These are phyloP conservation scores for Neoboletus brunneissimus DNA, from an alignment of 768 basidiomycete species.

Conservation along the genomic window DNA sequence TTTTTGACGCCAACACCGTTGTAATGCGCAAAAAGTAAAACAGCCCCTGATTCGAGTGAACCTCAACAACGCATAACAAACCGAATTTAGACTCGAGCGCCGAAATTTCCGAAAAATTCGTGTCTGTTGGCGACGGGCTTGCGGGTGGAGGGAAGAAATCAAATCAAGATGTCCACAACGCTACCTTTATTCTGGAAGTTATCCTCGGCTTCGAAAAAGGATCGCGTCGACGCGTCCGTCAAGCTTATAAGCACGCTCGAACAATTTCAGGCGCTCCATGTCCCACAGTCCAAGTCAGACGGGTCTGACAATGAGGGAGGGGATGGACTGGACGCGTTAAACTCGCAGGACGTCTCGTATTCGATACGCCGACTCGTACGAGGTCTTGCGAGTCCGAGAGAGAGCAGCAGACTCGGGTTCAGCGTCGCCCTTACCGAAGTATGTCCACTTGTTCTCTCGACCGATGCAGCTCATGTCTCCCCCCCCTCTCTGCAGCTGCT, in stretches of 20 bases:
- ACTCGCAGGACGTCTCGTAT: constrained; percentile 91
- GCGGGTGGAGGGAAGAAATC: background rate
- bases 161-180: constrained; percentile 67
- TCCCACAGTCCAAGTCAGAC: constrained; percentile 44
- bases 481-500: constrained; percentile 54
- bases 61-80: constrained; percentile 30
- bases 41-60: background rate
- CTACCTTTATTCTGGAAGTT: constrained; percentile 94
- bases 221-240: constrained; percentile 81
- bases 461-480: constrained; percentile 1
- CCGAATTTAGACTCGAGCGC: background rate
- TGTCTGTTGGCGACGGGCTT: background rate
- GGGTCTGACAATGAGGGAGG: constrained; percentile 42
- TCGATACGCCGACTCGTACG: constrained; percentile 83
- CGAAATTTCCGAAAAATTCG: constrained; percentile 9
- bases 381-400: constrained; percentile 87
- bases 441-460: constrained; percentile 21
- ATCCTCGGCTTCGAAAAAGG: constrained; percentile 75
- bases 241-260: constrained; percentile 80
- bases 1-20: no score
- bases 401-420: constrained; percentile 92
- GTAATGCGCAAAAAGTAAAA: background rate
- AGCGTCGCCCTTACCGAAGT: constrained; percentile 96
- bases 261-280: constrained; percentile 74
- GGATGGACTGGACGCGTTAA: constrained; percentile 59